phyloP scores from a whole-genome alignment of 495 filamentous ascomycete genomes.

The Xylaria castorea region DNA sequence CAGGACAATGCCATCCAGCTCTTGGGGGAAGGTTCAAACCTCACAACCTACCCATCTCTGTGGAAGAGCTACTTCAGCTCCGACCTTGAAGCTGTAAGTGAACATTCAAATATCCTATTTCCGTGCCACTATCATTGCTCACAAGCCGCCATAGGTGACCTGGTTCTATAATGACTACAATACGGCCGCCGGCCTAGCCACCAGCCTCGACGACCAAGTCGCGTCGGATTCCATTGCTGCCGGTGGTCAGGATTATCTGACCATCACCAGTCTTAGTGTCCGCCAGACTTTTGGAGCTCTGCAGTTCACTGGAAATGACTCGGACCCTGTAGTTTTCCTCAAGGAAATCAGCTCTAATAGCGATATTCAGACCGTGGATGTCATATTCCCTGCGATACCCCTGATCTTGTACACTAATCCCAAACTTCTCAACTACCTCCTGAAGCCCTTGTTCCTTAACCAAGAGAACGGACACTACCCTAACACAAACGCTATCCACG shows the following conservation, averaged over 20 bases:
- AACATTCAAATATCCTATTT: slow-evolving; percentile 14
- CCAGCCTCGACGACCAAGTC: slow-evolving; percentile 72
- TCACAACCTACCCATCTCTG: slow-evolving; percentile 71
- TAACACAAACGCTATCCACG: slow-evolving; percentile 85
- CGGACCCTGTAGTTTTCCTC: slow-evolving; percentile 81
- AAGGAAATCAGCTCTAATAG: slow-evolving; percentile 97
- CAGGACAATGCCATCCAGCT: slow-evolving; percentile 82
- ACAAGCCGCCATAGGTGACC: slow-evolving; percentile 44
- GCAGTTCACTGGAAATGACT: slow-evolving; percentile 78
- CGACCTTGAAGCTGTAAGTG: slow-evolving; percentile 56
- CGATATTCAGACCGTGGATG: slow-evolving; percentile 93
- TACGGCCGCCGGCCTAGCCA: slow-evolving; percentile 58
- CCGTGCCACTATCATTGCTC: neutral
- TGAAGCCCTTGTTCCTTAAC: slow-evolving; percentile 90
- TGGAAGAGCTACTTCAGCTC: slow-evolving; percentile 76
- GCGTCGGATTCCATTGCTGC: slow-evolving; percentile 71
- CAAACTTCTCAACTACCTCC: slow-evolving; percentile 78
- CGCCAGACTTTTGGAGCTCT: slow-evolving; percentile 90
- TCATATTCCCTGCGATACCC: slow-evolving; percentile 91
- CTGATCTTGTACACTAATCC: slow-evolving; percentile 92
- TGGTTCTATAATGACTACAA: slow-evolving; percentile 78
- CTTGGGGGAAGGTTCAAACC: slow-evolving; percentile 70
- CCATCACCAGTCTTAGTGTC: slow-evolving; percentile 82
- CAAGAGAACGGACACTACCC: slow-evolving; percentile 90
- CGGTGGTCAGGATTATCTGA: slow-evolving; percentile 73